These are phyloP conservation scores for Selaginella moellendorffii DNA, from an alignment of 75 land plant genomes.

Conservation along the genomic window DNA sequence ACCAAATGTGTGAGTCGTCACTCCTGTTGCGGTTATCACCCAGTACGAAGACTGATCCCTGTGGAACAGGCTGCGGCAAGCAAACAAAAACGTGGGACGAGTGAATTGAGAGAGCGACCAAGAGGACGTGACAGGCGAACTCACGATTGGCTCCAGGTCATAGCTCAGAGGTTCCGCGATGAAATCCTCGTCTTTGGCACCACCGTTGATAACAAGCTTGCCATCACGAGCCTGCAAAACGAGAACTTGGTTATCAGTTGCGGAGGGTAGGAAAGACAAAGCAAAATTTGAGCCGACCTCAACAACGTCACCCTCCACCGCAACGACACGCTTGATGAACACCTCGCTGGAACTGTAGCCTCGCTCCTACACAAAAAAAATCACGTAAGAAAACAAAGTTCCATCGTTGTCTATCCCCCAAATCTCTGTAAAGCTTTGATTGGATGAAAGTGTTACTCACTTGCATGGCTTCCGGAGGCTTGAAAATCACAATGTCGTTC, in stretches of 20 bases:
- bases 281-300: neutral
- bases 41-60: conserved; percentile 3
- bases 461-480: conserved; percentile 7
- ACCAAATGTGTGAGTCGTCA: conserved; percentile 5
- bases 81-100: neutral
- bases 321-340: conserved; percentile 5
- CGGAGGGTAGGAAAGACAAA: neutral
- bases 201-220: neutral
- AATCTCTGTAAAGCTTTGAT: neutral
- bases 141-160: neutral
- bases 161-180: conserved; percentile 3
- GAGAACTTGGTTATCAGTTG: neutral
- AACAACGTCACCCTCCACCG: neutral
- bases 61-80: neutral
- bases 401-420: too few relatives aligned
- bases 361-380: neutral
- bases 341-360: conserved; percentile 4
- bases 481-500: conserved; percentile 6
- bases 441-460: neutral
- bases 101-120: neutral
- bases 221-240: neutral
- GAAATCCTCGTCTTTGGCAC: conserved; percentile 1
- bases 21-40: conserved; percentile 7
- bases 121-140: neutral
- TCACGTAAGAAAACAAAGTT: neutral